Conservation (phyloP, 2,329 filamentous ascomycete genomes). For the Venturia nashicola region DNA sequence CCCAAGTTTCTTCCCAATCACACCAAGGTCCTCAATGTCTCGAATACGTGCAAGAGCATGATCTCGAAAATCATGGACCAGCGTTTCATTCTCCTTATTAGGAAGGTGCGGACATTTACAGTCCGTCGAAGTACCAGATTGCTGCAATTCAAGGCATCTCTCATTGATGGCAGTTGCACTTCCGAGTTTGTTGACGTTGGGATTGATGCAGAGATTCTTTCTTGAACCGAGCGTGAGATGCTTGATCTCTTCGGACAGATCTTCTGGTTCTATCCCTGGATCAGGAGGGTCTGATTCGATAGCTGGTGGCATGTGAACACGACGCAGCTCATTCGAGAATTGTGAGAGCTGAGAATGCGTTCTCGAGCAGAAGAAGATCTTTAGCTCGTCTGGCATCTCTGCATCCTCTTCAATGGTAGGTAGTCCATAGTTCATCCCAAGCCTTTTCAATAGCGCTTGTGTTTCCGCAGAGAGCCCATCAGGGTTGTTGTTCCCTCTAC, state of each 20-base stretch:
- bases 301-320: conserved; percentile 65
- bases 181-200: conserved; percentile 59
- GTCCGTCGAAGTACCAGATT: conserved; percentile 47
- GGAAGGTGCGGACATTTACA: conserved; percentile 68
- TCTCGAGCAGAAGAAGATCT: conserved; percentile 85
- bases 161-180: conserved; percentile 80
- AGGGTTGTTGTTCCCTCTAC: conserved; percentile 11
- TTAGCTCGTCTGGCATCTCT: conserved; percentile 53
- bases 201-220: conserved; percentile 84
- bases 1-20: conserved; percentile 62
- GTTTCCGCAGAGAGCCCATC: conserved; percentile 61
- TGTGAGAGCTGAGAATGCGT: conserved; percentile 88
- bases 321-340: conserved; percentile 70
- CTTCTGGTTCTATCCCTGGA: conserved; percentile 13
- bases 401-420: conserved; percentile 31
- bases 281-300: conserved; percentile 35
- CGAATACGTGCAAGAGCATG: conserved; percentile 70
- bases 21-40: conserved; percentile 84
- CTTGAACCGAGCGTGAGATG: conserved; percentile 75
- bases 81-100: conserved; percentile 58
- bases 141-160: conserved; percentile 78
- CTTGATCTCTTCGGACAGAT: conserved; percentile 53
- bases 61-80: conserved; percentile 74
- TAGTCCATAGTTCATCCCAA: conserved; percentile 24
- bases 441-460: conserved; percentile 55